Evolutionary conservation across 2,329 filamentous ascomycete species (phyloP).

Genomic region (Stenocarpella maydis): DNA sequence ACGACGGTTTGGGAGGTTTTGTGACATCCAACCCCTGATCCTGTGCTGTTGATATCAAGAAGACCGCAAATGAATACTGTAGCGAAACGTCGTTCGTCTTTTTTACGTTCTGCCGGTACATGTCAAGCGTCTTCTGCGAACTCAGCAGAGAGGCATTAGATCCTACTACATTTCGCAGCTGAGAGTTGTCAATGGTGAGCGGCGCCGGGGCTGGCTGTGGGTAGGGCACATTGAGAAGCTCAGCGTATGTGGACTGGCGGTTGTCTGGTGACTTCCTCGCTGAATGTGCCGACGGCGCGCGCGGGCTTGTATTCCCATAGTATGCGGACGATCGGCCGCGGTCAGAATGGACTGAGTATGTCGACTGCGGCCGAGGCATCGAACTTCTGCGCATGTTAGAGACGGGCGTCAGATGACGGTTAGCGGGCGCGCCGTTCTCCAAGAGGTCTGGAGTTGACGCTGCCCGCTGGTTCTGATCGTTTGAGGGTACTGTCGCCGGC

Average conservation of each 20-base stretch:
- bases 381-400: slow-evolving; percentile 64
- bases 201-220: slow-evolving; percentile 77
- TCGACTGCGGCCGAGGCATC: slow-evolving; percentile 75
- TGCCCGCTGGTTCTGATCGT: slow-evolving; percentile 51
- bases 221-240: slow-evolving; percentile 75
- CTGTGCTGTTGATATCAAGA: slow-evolving; percentile 88
- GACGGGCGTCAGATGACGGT: slow-evolving; percentile 70
- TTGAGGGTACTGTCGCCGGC: slow-evolving; percentile 52
- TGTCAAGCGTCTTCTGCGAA: slow-evolving; percentile 92
- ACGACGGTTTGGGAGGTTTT: slow-evolving; percentile 55
- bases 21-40: slow-evolving; percentile 71
- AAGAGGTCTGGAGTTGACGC: slow-evolving; percentile 61
- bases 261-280: slow-evolving; percentile 60
- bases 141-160: slow-evolving; percentile 91
- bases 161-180: slow-evolving; percentile 80
- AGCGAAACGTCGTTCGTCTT: slow-evolving; percentile 92
- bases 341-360: slow-evolving; percentile 80
- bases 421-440: slow-evolving; percentile 60
- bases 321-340: slow-evolving; percentile 69
- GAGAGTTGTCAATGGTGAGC: slow-evolving; percentile 79
- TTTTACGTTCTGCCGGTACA: slow-evolving; percentile 97
- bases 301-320: slow-evolving; percentile 52
- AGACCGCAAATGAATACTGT: slow-evolving; percentile 96
- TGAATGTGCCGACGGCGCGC: slow-evolving; percentile 58
- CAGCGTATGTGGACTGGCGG: slow-evolving; percentile 62